Percentiles rank a stretch among this genome's conserved stretches.
phyloP scores from a whole-genome alignment of 306 rosid species.

The Carpinus fangiana region DNA sequence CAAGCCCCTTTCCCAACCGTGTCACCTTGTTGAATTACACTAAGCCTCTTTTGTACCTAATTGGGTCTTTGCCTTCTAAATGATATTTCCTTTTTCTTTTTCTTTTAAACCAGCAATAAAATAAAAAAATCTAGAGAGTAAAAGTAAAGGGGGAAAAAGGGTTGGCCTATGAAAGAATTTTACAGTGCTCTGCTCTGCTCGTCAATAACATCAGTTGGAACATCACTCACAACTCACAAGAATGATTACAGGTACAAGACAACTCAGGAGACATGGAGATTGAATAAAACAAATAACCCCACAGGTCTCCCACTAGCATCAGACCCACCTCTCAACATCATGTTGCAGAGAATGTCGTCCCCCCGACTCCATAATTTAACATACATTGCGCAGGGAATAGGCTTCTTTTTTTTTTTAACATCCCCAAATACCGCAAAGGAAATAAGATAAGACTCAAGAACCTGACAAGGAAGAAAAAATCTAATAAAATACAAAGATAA shows the following conservation, averaged over 20 bases:
- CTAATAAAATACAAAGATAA: constrained; percentile 33
- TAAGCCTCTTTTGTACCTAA: not conserved
- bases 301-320: constrained; percentile 39
- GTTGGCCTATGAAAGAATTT: constrained; percentile 19
- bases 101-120: not conserved
- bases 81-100: no score
- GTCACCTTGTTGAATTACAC: constrained; percentile 43
- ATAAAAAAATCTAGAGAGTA: constrained; percentile 21
- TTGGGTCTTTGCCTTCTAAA: not conserved
- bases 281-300: constrained; percentile 41
- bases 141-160: constrained; percentile 11
- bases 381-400: constrained; percentile 37
- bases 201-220: constrained; percentile 36
- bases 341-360: constrained; percentile 36
- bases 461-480: constrained; percentile 4
- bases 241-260: constrained; percentile 40
- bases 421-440: constrained; percentile 29
- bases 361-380: constrained; percentile 29
- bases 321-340: constrained; percentile 44
- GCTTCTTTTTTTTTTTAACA: constrained; percentile 27
- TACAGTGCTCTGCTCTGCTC: constrained; percentile 34
- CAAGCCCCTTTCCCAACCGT: constrained; percentile 38
- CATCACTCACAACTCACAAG: constrained; percentile 37
- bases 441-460: constrained; percentile 41
- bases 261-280: constrained; percentile 42